Percentiles rank a stretch among this genome's conserved stretches.
Conservation (phyloP, 2,329 filamentous ascomycete species). For the Hypocrella siamensis region DNA sequence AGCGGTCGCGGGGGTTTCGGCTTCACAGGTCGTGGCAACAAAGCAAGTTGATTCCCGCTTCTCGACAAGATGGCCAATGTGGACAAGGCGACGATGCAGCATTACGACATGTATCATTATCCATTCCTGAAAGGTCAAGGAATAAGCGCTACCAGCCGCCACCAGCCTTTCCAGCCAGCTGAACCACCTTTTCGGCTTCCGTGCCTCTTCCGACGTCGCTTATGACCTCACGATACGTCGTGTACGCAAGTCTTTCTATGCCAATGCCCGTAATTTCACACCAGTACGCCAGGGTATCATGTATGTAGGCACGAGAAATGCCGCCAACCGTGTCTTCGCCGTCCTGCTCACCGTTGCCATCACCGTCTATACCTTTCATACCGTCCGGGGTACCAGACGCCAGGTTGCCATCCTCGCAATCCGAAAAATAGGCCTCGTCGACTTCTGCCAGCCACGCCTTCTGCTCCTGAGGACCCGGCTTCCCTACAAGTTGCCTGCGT, state of each 20-base stretch:
- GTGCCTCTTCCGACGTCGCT: conserved; percentile 79
- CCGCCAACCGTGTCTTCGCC: conserved; percentile 37
- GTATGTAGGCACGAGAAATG: conserved; percentile 50
- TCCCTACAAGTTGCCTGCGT: conserved; percentile 29
- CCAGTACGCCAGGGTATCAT: conserved; percentile 63
- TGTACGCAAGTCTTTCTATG: conserved; percentile 60
- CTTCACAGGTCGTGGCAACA: conserved; percentile 48
- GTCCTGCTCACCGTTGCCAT: conserved; percentile 8
- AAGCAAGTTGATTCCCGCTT: conserved; percentile 14
- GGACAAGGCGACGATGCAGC: not conserved
- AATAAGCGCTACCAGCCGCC: conserved; percentile 62
- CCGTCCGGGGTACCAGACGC: too few relatives aligned
- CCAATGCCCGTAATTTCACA: conserved; percentile 52
- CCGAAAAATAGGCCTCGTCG: conserved; percentile 83
- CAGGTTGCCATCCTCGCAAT: conserved; percentile 33
- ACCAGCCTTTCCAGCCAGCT: conserved; percentile 78
- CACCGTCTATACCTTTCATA: too few relatives aligned
- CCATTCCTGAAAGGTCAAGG: not conserved
- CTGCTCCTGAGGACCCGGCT: conserved; percentile 62
- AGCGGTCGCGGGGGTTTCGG: conserved; percentile 66
- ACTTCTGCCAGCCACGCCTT: conserved; percentile 71
- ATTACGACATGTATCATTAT: not conserved
- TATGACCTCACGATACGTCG: conserved; percentile 80
- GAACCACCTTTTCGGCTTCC: conserved; percentile 70
- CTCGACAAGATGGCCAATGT: not conserved